Evolutionary conservation across 2,329 filamentous ascomycete species (phyloP).

Genomic region (Diaporthe sp.): DNA sequence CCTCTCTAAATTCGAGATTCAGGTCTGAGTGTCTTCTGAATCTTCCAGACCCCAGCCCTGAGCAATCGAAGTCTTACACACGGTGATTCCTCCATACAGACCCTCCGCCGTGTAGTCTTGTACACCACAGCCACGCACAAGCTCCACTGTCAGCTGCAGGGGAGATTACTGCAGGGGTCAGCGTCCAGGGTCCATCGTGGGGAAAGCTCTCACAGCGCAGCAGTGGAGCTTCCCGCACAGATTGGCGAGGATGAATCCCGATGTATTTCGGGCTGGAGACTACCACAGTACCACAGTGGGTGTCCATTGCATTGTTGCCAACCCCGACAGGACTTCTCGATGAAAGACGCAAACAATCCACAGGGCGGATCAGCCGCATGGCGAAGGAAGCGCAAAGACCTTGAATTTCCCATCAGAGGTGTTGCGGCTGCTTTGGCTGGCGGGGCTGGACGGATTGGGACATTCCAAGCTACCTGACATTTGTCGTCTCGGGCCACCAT

Average conservation of each 20-base stretch:
- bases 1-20: not conserved
- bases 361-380: conserved; percentile 2
- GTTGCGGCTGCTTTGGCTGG: not conserved
- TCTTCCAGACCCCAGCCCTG: not conserved
- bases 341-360: not conserved
- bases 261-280: conserved; percentile 37
- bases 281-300: not conserved
- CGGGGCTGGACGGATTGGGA: not conserved
- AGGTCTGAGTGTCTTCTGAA: not conserved
- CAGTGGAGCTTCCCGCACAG: conserved; percentile 36
- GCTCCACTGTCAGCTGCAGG: conserved; percentile 37
- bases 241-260: conserved; percentile 38
- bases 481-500: not conserved
- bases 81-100: conserved; percentile 21
- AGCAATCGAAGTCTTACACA: conserved; percentile 8
- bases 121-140: conserved; percentile 10
- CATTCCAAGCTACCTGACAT: not conserved
- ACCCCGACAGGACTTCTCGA: not conserved
- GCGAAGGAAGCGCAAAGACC: conserved; percentile 4
- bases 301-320: not conserved
- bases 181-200: conserved; percentile 38
- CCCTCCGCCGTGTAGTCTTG: conserved; percentile 22
- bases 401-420: not conserved
- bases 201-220: conserved; percentile 34
- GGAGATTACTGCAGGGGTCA: conserved; percentile 21